Evolutionary conservation across 305 asterid genomes (phyloP).

Genomic region (Fraxinus sp.): DNA sequence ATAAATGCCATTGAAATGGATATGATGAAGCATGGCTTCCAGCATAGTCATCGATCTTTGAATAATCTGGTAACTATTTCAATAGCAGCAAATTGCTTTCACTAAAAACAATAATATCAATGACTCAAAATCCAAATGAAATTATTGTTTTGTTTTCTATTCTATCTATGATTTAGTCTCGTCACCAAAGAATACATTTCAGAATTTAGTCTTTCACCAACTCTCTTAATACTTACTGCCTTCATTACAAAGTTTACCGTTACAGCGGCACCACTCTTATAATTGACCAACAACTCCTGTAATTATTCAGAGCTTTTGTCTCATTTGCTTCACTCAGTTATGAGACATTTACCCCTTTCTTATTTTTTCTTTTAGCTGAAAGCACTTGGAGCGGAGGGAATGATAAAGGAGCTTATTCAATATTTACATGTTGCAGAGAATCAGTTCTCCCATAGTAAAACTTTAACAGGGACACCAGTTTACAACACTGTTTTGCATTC

Average conservation of each 20-base stretch:
- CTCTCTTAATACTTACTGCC: not conserved
- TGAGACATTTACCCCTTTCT: conserved; percentile 25
- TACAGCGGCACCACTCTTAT: not conserved
- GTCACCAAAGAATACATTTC: not conserved
- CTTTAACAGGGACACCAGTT: conserved; percentile 36
- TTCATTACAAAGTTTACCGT: not conserved
- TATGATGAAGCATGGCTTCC: conserved; percentile 70
- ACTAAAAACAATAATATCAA: not conserved
- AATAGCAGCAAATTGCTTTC: conserved; percentile 17
- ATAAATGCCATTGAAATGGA: conserved; percentile 74
- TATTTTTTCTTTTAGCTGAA: conserved; percentile 42
- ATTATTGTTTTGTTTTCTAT: not conserved
- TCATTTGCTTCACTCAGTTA: conserved; percentile 9
- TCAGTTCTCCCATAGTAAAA: conserved; percentile 32
- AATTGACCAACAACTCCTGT: not conserved
- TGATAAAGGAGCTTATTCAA: conserved; percentile 55
- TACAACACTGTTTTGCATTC: conserved; percentile 69
- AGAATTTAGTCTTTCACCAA: not conserved
- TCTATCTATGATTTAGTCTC: not conserved
- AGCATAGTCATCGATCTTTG: conserved; percentile 66
- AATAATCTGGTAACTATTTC: conserved; percentile 57
- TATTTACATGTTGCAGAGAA: conserved; percentile 57
- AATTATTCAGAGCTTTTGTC: not conserved
- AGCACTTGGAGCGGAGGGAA: conserved; percentile 83
- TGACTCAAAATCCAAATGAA: not conserved